Percentiles rank a stretch among this genome's conserved stretches.
These are phyloP conservation scores for Acarospora socialis DNA, from an alignment of 2,329 filamentous ascomycete species.

Conservation along the genomic window DNA sequence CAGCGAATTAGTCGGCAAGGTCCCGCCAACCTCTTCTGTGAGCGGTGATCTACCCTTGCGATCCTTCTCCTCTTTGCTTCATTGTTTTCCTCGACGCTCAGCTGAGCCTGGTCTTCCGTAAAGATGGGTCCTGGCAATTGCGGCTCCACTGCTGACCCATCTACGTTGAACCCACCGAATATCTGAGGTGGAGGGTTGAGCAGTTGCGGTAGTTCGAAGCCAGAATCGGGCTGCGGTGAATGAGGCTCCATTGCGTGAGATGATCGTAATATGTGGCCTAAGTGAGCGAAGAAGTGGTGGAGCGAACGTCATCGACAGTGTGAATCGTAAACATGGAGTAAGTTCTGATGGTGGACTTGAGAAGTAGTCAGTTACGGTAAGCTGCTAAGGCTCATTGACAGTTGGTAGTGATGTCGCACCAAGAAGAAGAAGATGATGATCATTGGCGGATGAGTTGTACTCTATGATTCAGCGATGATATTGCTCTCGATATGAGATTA, in stretches of 20 bases:
- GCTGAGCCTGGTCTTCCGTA: constrained; percentile 13
- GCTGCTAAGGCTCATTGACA: too few species aligned
- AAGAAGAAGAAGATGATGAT: too few species aligned
- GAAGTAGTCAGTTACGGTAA: too few species aligned
- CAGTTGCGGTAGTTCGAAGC: constrained; percentile 36
- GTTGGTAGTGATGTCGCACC: too few species aligned
- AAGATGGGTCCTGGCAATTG: constrained; percentile 28
- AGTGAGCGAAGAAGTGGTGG: too few species aligned
- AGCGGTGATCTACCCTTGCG: constrained; percentile 50
- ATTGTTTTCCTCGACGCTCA: constrained; percentile 40
- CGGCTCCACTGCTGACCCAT: constrained; percentile 44
- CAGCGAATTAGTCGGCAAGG: constrained; percentile 10
- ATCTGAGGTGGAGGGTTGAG: constrained; percentile 53
- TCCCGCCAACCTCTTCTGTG: constrained; percentile 6
- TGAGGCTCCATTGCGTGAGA: neutral
- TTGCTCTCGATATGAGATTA: too few species aligned
- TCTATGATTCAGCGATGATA: too few species aligned
- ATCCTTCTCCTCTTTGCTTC: constrained; percentile 84
- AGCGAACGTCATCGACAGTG: too few species aligned
- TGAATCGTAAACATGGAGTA: too few species aligned
- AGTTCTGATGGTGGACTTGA: too few species aligned
- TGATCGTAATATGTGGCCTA: too few species aligned
- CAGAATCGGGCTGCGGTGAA: constrained; percentile 8
- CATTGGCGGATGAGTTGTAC: too few species aligned
- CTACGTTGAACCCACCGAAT: constrained; percentile 48